Conservation (phyloP, 108 stramenopile species). For the Skeletonema menzelii region DNA sequence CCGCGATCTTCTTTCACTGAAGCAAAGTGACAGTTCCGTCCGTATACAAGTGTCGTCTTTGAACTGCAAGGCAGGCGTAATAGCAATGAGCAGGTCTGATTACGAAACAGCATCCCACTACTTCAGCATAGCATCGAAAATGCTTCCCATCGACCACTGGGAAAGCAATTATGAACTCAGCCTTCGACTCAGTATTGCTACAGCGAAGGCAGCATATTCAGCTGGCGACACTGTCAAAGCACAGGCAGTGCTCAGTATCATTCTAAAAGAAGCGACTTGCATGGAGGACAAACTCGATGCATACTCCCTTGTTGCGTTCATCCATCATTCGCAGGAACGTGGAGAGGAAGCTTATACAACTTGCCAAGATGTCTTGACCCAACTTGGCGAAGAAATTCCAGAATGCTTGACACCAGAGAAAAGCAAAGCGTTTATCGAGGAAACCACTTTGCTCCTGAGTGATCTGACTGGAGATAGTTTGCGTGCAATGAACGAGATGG, state of each 20-base stretch:
- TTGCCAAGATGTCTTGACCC: conserved; percentile 5
- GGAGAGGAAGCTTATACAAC: conserved; percentile 6
- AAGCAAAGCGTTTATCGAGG: background rate
- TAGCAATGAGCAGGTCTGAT: conserved; percentile 8
- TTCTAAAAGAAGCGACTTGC: conserved; percentile 11
- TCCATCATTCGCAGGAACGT: conserved; percentile 2
- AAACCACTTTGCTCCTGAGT: background rate
- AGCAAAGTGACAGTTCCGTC: background rate
- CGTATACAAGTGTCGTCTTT: conserved; percentile 11
- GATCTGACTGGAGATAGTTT: background rate
- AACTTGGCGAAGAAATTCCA: conserved; percentile 1
- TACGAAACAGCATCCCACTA: background rate
- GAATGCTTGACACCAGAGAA: background rate
- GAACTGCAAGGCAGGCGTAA: conserved; percentile 20
- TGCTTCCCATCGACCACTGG: background rate
- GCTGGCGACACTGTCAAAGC: conserved; percentile 20
- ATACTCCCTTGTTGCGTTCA: conserved; percentile 12
- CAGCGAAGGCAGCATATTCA: conserved; percentile 9
- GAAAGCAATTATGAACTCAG: background rate
- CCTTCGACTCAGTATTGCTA: background rate
- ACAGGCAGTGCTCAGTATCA: background rate
- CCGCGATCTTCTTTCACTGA: background rate
- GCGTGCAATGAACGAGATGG: background rate
- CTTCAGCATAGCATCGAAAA: background rate
- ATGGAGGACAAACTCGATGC: conserved; percentile 35